Base-by-base conservation (phyloP, 164 flowering plant genomes). In the Chloranthus sessilifolius region DNA sequence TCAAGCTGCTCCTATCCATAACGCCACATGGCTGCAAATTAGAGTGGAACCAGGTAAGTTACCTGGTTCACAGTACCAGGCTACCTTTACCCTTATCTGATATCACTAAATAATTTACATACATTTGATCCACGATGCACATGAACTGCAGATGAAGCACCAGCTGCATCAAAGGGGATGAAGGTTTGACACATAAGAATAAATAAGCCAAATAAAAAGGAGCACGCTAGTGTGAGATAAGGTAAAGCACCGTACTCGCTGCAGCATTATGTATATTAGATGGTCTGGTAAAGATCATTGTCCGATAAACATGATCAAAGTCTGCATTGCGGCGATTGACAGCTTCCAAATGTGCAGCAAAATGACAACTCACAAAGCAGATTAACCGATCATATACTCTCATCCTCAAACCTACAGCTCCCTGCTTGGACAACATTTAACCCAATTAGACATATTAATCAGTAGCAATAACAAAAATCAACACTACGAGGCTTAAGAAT, bases 271-370 rank as follows among this genome's bases (percentile, higher is more conserved):
- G 59, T 22, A 69, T 57, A 57, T 68, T 76, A 62, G 90, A 68
- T 50, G 85, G 74, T 25, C 91, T 76, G 58, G 66, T 73, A 67
- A 94, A 94, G 55, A 62, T 63, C 94, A 94, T 77, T 11, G 71
- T 81, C 51, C 81, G 74, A 53, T 66, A 89, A 19, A 87, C 76
- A 67, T 89, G 94, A 70, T 87, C 95, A 70, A 89, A 94, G 61
- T 94, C 99, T 23, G 95, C 96, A 75, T 94, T 94, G 0, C 99
- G 85, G 0, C 96, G 81, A 59, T 75, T 83, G 21, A 94, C 94
- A 43, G 99, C 99, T 70, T 94, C 99, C 55, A 94, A 62, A 65
- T 94, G 99, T 43, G 99, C 99, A 55, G 99, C 99, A 68, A 89
- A 75, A 67, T 94, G 99, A 64, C 97, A 94, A 67, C 87, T 89